Percentiles rank a stretch among this genome's conserved stretches.
phyloP scores from a whole-genome alignment of 345 rosid species.

The Aquilaria yunnanensis region DNA sequence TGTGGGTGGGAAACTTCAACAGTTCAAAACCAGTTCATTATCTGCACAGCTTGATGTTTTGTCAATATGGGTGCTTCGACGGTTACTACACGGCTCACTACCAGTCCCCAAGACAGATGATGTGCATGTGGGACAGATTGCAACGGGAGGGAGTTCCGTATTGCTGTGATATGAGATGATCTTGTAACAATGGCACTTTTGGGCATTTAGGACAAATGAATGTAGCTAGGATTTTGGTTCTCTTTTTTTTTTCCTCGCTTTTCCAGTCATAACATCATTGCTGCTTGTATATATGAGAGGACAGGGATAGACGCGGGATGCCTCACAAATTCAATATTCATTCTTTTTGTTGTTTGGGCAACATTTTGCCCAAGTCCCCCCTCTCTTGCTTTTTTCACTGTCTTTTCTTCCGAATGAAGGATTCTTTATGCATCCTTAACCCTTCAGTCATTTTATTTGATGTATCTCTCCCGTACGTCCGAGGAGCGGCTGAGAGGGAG shows the following conservation, averaged over 20 bases:
- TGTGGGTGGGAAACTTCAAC: slow-evolving; percentile 98
- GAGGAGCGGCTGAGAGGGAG: no score
- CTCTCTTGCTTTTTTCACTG: no score
- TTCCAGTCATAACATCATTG: not conserved
- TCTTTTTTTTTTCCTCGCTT: not conserved
- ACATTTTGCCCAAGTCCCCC: no score
- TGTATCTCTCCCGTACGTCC: no score
- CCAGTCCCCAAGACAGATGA: slow-evolving; percentile 95
- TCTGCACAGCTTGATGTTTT: slow-evolving; percentile 74
- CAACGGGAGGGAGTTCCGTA: slow-evolving; percentile 42
- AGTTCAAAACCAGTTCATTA: slow-evolving; percentile 66
- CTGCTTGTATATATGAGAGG: not conserved
- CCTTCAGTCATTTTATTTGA: no score
- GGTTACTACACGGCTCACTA: slow-evolving; percentile 89
- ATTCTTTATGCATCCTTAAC: no score
- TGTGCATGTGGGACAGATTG: slow-evolving; percentile 81
- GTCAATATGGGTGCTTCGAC: slow-evolving; percentile 89
- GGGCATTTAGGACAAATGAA: not conserved
- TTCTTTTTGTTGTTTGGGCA: no score
- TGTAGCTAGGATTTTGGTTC: slow-evolving; percentile 12
- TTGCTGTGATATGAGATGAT: slow-evolving; percentile 91
- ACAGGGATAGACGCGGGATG: no score
- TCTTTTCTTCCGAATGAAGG: no score
- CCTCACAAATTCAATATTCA: no score
- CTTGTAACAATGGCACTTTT: not conserved